Conservation (phyloP, 2,329 filamentous ascomycete species). For the Elsinoe perseae region DNA sequence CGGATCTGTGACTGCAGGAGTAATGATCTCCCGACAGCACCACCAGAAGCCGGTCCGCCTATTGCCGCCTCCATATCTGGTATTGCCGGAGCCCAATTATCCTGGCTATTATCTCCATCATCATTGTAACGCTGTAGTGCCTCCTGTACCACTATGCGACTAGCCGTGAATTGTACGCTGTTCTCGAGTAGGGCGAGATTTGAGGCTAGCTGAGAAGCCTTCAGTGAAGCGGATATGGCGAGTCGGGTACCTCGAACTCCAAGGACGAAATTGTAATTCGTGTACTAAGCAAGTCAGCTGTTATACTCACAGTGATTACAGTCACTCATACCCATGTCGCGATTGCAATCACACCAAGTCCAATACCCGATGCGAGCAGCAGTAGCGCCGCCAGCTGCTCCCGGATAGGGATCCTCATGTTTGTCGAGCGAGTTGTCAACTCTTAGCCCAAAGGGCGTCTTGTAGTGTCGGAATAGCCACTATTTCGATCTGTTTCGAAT, state of each 20-base stretch:
- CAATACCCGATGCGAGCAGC: slow-evolving; percentile 63
- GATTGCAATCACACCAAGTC: slow-evolving; percentile 69
- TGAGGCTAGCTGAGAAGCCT: slow-evolving; percentile 71
- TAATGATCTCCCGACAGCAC: slow-evolving; percentile 39
- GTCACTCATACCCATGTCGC: slow-evolving; percentile 50
- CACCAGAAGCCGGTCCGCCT: slow-evolving; percentile 39
- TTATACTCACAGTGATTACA: background rate
- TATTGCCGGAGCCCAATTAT: slow-evolving; percentile 54
- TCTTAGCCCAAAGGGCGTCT: background rate
- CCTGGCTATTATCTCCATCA: slow-evolving; percentile 45
- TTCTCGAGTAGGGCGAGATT: slow-evolving; percentile 73
- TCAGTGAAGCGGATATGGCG: slow-evolving; percentile 73
- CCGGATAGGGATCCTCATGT: slow-evolving; percentile 78
- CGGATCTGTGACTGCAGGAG: slow-evolving; percentile 68
- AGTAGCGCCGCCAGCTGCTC: slow-evolving; percentile 80
- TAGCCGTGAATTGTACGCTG: slow-evolving; percentile 63
- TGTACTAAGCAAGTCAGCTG: slow-evolving; percentile 36
- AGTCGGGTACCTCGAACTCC: slow-evolving; percentile 51
- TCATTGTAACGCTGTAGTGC: slow-evolving; percentile 46
- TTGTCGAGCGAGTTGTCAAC: background rate
- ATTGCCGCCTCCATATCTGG: slow-evolving; percentile 67
- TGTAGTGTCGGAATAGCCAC: background rate
- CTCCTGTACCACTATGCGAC: slow-evolving; percentile 48
- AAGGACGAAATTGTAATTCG: slow-evolving; percentile 55
- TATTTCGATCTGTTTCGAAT: background rate